Conservation (phyloP, 2,329 filamentous ascomycete species). For the Pseudovirgaria hyperparasitica region DNA sequence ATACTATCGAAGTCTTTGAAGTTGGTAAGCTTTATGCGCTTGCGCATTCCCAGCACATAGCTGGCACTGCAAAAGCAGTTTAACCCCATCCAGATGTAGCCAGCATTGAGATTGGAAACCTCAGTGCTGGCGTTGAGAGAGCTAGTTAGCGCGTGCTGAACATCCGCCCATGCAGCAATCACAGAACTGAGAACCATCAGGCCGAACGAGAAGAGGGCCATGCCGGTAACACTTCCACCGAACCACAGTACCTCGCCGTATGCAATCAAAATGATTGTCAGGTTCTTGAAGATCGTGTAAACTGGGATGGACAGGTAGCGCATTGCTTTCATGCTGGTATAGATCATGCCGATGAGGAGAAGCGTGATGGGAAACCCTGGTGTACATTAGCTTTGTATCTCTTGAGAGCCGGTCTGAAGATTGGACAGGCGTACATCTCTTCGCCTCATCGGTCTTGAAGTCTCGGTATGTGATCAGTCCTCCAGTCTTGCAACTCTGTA, state of each 20-base stretch:
- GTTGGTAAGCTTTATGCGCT: slow-evolving; percentile 98
- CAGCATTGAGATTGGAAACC: slow-evolving; percentile 81
- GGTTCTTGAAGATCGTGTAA: slow-evolving; percentile 99
- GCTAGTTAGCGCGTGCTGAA: slow-evolving; percentile 66
- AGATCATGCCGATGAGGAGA: slow-evolving; percentile 97
- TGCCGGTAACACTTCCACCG: slow-evolving; percentile 75
- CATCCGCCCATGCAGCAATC: slow-evolving; percentile 94
- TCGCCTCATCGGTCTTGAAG: slow-evolving; percentile 82
- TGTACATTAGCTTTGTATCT: slow-evolving; percentile 7
- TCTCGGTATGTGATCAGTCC: slow-evolving; percentile 72
- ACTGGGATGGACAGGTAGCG: slow-evolving; percentile 96
- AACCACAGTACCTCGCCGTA: slow-evolving; percentile 99
- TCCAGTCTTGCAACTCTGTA: slow-evolving; percentile 66
- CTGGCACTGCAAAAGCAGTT: slow-evolving; percentile 92
- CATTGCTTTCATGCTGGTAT: slow-evolving; percentile 89
- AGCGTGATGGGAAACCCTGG: slow-evolving; percentile 92
- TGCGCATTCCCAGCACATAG: slow-evolving; percentile 87
- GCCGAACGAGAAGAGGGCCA: slow-evolving; percentile 86
- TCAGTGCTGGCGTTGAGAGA: slow-evolving; percentile 36
- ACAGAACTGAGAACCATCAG: slow-evolving; percentile 93
- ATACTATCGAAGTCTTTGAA: slow-evolving; percentile 99
- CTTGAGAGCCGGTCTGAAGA: not conserved
- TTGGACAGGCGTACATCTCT: slow-evolving; percentile 57
- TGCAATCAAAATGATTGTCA: slow-evolving; percentile 97
- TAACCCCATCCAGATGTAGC: slow-evolving; percentile 95